Evolutionary conservation across 305 asterid genomes (phyloP).

Genomic region (Fraxinus nigra): DNA sequence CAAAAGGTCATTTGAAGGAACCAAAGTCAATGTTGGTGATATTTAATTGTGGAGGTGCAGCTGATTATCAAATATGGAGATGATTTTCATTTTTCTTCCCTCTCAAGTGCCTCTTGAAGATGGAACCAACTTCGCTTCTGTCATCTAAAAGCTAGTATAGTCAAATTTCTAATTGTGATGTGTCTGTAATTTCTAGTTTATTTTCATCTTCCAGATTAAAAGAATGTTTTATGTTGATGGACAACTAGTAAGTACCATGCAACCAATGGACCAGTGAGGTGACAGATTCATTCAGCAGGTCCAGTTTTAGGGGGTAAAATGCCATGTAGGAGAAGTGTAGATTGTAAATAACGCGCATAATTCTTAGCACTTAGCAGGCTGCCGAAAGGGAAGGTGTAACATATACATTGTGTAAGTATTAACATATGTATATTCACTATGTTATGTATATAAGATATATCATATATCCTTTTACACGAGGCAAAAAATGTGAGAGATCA

Average conservation of each 20-base stretch:
- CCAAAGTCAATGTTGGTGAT: not conserved
- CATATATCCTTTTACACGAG: not conserved
- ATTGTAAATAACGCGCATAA: not conserved
- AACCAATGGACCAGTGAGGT: not conserved
- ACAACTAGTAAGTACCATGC: not conserved
- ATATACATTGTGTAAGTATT: not conserved
- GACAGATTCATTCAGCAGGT: not conserved
- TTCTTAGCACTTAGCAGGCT: not conserved
- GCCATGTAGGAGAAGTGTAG: not conserved
- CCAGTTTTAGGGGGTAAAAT: not conserved
- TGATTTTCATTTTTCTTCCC: not conserved
- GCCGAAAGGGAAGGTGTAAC: not conserved
- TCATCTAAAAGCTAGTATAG: not conserved
- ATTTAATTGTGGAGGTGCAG: not conserved
- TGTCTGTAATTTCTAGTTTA: not conserved
- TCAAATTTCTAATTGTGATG: not conserved
- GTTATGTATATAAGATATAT: not conserved
- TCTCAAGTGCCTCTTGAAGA: not conserved
- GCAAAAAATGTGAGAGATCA: not conserved
- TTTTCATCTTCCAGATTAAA: not conserved
- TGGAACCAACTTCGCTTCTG: not conserved
- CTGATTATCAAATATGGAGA: not conserved
- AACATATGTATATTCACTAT: not conserved
- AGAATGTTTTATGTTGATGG: not conserved
- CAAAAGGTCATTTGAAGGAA: not conserved